phyloP scores from a whole-genome alignment of 2,329 filamentous ascomycete species.

The Colletotrichum phormii region DNA sequence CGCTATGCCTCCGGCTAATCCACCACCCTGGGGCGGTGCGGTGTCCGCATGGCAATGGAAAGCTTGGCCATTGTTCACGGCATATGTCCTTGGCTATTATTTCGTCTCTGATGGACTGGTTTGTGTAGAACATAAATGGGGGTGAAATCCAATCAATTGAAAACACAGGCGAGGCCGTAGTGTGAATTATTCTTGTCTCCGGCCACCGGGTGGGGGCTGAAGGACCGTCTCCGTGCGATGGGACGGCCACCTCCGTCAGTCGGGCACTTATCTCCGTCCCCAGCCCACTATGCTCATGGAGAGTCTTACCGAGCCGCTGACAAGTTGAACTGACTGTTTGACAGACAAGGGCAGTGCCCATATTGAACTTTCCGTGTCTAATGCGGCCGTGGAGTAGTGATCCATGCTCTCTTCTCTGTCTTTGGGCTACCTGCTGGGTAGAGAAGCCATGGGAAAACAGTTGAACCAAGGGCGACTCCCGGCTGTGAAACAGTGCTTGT shows the following conservation, averaged over 20 bases:
- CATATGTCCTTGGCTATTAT: neutral
- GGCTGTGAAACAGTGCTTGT: constrained; percentile 5
- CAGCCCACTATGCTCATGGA: neutral
- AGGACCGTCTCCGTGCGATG: neutral
- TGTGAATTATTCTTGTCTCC: neutral
- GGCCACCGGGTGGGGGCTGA: neutral
- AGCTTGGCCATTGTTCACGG: neutral
- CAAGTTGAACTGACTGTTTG: neutral
- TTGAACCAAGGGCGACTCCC: constrained; percentile 1
- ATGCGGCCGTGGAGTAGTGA: neutral
- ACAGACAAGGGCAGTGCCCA: neutral
- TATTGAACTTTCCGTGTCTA: neutral
- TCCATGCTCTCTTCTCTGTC: neutral
- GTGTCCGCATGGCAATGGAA: neutral
- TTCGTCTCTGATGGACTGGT: neutral
- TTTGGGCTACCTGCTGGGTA: neutral
- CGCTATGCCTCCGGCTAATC: neutral
- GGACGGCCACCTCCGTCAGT: neutral
- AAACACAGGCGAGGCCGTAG: neutral
- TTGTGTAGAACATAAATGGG: neutral
- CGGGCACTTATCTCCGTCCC: neutral
- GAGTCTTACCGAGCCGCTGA: neutral
- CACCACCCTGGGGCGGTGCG: neutral
- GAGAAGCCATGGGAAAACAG: neutral
- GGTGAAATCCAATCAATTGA: neutral